phyloP scores from a whole-genome alignment of 2,329 filamentous ascomycete species.

The Cryphonectria radicalis region DNA sequence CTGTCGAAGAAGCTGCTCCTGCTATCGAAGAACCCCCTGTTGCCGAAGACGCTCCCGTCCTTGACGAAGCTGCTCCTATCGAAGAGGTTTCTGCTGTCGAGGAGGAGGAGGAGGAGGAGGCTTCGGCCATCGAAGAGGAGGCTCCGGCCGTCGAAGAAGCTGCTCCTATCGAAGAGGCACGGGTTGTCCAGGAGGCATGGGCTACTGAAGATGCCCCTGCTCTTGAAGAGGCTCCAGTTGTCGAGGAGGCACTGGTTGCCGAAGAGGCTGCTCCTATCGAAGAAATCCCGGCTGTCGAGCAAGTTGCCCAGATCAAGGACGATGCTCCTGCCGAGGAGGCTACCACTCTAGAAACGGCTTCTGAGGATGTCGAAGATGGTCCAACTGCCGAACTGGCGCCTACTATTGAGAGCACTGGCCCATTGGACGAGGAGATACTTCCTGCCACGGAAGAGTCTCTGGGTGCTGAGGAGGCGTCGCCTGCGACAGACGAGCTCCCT shows the following conservation, averaged over 20 bases:
- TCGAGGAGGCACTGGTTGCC: not conserved
- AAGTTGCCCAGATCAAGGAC: not conserved
- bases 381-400: not conserved
- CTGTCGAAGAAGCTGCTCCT: not conserved
- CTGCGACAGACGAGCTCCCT: not conserved
- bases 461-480: not conserved
- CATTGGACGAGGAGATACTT: not conserved
- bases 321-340: not conserved
- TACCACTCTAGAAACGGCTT: not conserved
- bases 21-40: not conserved
- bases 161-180: not conserved
- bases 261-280: not conserved
- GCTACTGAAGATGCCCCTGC: not conserved
- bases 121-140: not conserved
- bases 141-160: not conserved
- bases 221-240: not conserved
- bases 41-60: not conserved
- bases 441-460: not conserved
- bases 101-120: too few species aligned
- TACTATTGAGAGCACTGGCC: not conserved
- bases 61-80: not conserved
- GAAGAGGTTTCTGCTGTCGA: not conserved
- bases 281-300: not conserved
- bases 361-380: not conserved
- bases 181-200: not conserved